Evolutionary conservation across 306 rosid species (phyloP), one percentile per base, ranked within the genome.

Genomic region (Crataegus laevigata): DNA sequence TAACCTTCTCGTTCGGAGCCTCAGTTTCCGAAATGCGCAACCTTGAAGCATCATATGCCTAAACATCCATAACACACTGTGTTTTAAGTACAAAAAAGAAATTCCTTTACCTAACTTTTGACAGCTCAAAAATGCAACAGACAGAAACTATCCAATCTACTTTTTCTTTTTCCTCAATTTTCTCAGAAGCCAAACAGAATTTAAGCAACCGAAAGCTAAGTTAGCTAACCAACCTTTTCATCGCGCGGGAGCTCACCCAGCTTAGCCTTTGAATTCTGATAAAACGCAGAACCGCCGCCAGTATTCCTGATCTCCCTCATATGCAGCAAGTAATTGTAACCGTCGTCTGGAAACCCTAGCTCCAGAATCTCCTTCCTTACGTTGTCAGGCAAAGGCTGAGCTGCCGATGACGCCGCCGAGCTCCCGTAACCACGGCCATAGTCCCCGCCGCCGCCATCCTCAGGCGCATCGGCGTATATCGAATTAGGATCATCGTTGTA

Each of bases 41-140:
- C 45, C 87, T 88, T 0, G 98, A 89, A 77, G 98, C 99, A 83
- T 96, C 93, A 82, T 85, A 92, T 4, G 99, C 99, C 99, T 94
- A 77, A 55, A 87, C 70, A 74, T 15, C 55, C 67, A 75, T 22
- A 26, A 67, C 22, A 34, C 36, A 81, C 58, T 52, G 22, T 14
- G 2, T 15, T 54, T 5, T 58, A 63, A 75, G 22, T 43, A 47
- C 45, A 45, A 68, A 10, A 24, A 6, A 43, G 3, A 28, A 34
- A 34, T 34, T 24, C 30, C 4, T 14, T 38, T 17, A 45, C 42
- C 29, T 14, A 47, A 4, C 5, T 19, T 25, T 14, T 40, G 13
- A 77, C 1, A 68, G 29, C 80, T 19, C 68, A 40, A 36, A 52
- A 36, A 62, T 9, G 22, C 58, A 32, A 8, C n/a, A 17, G 8